phyloP scores from a whole-genome alignment of 352 stramenopile genomes.

The Phytophthora sp. region DNA sequence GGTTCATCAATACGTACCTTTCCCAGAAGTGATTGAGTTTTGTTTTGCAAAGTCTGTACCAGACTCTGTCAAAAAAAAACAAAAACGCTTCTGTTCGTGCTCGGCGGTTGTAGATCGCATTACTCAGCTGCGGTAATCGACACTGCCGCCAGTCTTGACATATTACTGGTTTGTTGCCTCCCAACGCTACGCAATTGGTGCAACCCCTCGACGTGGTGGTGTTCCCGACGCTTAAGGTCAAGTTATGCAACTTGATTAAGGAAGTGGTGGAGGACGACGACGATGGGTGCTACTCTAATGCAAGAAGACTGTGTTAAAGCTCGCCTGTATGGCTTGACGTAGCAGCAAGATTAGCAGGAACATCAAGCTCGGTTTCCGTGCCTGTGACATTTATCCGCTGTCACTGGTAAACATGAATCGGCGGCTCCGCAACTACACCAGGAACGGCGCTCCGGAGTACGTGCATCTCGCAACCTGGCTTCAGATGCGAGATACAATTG shows the following conservation, averaged over 20 bases:
- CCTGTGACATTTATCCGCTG: slow-evolving; percentile 16
- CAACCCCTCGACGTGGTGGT: slow-evolving; percentile 36
- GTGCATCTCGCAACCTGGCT: slow-evolving; percentile 5
- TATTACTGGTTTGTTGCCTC: slow-evolving; percentile 18
- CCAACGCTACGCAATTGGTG: slow-evolving; percentile 25
- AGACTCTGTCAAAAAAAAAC: background rate
- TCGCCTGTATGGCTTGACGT: slow-evolving; percentile 23
- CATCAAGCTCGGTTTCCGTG: slow-evolving; percentile 14
- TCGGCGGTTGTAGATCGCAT: slow-evolving; percentile 26
- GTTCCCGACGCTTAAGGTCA: slow-evolving; percentile 24
- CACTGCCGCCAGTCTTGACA: background rate
- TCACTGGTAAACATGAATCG: slow-evolving; percentile 23
- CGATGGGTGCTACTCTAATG: slow-evolving; percentile 8
- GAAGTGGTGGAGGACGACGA: slow-evolving; percentile 22
- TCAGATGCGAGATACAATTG: background rate
- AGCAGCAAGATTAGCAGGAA: slow-evolving; percentile 11
- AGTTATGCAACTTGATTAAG: slow-evolving; percentile 17
- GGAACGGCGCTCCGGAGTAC: background rate
- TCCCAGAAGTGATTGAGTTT: slow-evolving; percentile 18
- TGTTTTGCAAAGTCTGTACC: slow-evolving; percentile 5
- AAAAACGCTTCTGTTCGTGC: slow-evolving; percentile 11
- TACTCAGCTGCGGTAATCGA: slow-evolving; percentile 14
- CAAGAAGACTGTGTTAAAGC: slow-evolving; percentile 11
- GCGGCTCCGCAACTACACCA: background rate
- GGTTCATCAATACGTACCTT: slow-evolving; percentile 24